These are phyloP conservation scores for Populus hybrid DNA, from an alignment of 441 rosid species.

Conservation along the genomic window DNA sequence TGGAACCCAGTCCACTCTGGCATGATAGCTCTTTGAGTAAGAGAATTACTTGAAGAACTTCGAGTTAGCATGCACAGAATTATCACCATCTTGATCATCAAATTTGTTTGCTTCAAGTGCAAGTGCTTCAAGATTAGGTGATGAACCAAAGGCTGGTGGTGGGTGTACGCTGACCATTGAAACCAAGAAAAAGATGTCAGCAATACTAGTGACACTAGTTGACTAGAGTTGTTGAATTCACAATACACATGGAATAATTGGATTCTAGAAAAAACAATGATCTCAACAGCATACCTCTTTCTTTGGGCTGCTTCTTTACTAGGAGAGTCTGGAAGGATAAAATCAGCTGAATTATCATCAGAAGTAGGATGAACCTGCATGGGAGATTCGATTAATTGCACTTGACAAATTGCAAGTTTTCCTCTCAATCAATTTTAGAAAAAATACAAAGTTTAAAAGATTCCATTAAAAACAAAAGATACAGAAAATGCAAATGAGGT, in stretches of 20 bases:
- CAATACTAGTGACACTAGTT: constrained; percentile 8
- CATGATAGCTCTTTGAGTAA: constrained; percentile 3
- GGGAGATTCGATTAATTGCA: constrained; percentile 22
- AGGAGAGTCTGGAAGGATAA: constrained; percentile 33
- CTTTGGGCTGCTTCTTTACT: constrained; percentile 28
- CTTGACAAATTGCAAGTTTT: constrained; percentile 12
- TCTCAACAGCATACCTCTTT: constrained; percentile 42
- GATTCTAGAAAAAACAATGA: constrained; percentile 7
- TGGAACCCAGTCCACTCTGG: neutral
- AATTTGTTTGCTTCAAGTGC: constrained; percentile 45
- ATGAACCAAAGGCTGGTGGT: constrained; percentile 92
- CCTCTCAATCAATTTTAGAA: neutral
- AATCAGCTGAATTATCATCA: constrained; percentile 39
- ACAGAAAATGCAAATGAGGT: neutral
- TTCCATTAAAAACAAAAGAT: neutral
- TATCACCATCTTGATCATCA: constrained; percentile 55
- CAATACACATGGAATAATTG: neutral
- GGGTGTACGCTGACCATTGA: constrained; percentile 66
- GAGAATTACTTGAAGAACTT: constrained; percentile 55
- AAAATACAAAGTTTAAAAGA: neutral
- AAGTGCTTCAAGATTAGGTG: constrained; percentile 66
- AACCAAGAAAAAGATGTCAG: constrained; percentile 23
- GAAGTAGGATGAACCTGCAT: constrained; percentile 62
- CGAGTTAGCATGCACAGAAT: constrained; percentile 66
- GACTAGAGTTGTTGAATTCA: neutral